Evolutionary conservation across 1,284 basidiomycete species (phyloP), one percentile per base, ranked within the genome.

Genomic region (Microbotryomycetes sp.): DNA sequence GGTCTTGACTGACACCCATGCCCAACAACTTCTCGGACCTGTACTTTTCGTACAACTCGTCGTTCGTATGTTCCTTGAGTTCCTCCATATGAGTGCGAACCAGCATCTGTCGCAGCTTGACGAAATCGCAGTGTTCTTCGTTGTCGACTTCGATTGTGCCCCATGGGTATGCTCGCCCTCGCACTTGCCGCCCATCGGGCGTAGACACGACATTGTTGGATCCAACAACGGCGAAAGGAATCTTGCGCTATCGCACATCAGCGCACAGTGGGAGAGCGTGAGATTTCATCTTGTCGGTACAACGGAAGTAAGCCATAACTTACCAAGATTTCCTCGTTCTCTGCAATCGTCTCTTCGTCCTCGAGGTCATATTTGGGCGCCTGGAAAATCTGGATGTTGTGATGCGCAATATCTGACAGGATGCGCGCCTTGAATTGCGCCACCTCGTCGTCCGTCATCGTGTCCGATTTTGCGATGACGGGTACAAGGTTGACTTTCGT

Each of bases 51-150:
- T 97, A 97, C 58, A 97, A 81, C 41, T 87, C 84, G 71, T 89
- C 85, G 74, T 92, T 91, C 70, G 93, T 97, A 76, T 91, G 87
- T 78, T 97, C 93, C 73, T 92, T 81, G 66, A 97, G 81, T 76
- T 97, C 92, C 76, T 97, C 93, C 93, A 97, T 97, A 76, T 96
- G 93, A 5, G 93, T 96, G 66, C 92, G 83, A 71, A 97, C 88
- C 51, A 97, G 86, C 93, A 97, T 97, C 77, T 97, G 93, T 57
- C 93, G 85, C 64, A 97, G 86, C 78, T 97, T 97, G 76, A 96
- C 91, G 76, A 97, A 97, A 76, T 97, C 93, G 71, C 93, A 97
- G 75, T 97, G 92, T 31, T 91, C 88, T 75, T 97, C 92, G 73
- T 97, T 96, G 79, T 97, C 92, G 53, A 97, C 93, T 76, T 97